A percentile compares a stretch with the other conserved stretches of the same genome.
These are phyloP conservation scores for Megacollybia platyphylla DNA, from an alignment of 1,284 basidiomycete genomes.

Conservation along the genomic window DNA sequence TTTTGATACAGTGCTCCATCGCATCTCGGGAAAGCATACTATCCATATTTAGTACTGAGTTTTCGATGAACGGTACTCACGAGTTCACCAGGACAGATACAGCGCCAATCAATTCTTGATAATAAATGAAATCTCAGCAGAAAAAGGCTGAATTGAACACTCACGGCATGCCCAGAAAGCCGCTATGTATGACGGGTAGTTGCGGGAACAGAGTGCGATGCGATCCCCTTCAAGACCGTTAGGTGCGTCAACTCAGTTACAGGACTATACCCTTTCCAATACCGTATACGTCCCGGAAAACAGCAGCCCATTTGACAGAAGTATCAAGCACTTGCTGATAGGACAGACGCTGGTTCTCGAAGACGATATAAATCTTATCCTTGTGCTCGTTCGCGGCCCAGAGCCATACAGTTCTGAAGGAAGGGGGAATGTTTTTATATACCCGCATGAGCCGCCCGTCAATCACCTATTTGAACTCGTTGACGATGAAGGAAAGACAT, in stretches of 20 bases:
- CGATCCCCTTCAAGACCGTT: constrained; percentile 33
- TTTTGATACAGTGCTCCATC: constrained; percentile 38
- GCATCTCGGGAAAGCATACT: constrained; percentile 40
- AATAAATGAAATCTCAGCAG: not conserved
- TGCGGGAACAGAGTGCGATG: constrained; percentile 52
- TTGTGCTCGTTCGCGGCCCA: constrained; percentile 25
- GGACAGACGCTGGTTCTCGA: constrained; percentile 38
- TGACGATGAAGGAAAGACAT: too few species aligned
- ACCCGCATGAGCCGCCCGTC: constrained; percentile 38
- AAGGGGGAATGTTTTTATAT: constrained; percentile 48
- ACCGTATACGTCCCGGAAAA: constrained; percentile 33
- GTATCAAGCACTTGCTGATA: constrained; percentile 34
- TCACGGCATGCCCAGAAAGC: constrained; percentile 48
- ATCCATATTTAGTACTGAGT: not conserved
- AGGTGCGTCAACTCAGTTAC: not conserved
- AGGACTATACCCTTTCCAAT: constrained; percentile 23
- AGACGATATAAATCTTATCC: constrained; percentile 42
- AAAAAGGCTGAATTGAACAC: constrained; percentile 9
- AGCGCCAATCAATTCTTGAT: constrained; percentile 36
- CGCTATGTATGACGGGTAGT: constrained; percentile 43
- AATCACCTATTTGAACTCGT: constrained; percentile 14
- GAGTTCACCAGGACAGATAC: constrained; percentile 45
- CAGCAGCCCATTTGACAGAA: constrained; percentile 29
- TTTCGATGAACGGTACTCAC: constrained; percentile 15
- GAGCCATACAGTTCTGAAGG: constrained; percentile 44